phyloP scores from a whole-genome alignment of 148 eudicot genomes.

The Chenopodium quinoa region DNA sequence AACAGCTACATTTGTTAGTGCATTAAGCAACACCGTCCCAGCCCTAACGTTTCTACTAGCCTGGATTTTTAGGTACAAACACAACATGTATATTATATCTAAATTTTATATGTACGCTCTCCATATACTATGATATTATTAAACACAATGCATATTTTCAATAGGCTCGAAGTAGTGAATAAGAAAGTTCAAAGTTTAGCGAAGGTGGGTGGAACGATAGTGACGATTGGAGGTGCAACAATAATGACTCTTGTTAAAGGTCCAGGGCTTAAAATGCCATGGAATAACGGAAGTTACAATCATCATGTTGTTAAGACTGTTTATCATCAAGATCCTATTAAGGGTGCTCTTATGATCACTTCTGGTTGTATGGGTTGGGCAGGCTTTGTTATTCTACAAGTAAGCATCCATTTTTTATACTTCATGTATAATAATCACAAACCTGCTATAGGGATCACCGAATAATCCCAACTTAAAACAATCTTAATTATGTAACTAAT shows the following conservation, averaged over 20 bases:
- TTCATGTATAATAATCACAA: neutral
- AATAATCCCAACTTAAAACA: no score
- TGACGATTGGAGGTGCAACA: slow-evolving; percentile 81
- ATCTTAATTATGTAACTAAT: no score
- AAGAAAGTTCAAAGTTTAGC: slow-evolving; percentile 53
- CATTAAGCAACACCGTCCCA: slow-evolving; percentile 68
- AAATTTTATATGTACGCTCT: no score
- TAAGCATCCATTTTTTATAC: slow-evolving; percentile 10
- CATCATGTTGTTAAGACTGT: slow-evolving; percentile 4
- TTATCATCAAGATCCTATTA: slow-evolving; percentile 41
- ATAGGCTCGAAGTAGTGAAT: slow-evolving; percentile 72
- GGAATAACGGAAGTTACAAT: slow-evolving; percentile 28
- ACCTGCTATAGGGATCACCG: neutral
- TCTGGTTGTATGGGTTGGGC: slow-evolving; percentile 67
- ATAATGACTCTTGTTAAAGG: slow-evolving; percentile 69
- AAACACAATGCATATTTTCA: neutral
- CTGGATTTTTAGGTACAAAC: slow-evolving; percentile 60
- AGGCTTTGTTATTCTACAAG: slow-evolving; percentile 62
- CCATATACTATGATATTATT: neutral
- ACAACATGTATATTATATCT: no score
- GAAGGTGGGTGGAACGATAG: slow-evolving; percentile 70
- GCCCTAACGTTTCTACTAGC: slow-evolving; percentile 81
- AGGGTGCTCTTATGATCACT: slow-evolving; percentile 66
- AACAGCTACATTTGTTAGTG: slow-evolving; percentile 60
- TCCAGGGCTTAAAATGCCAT: slow-evolving; percentile 39